A percentile compares a stretch with the other conserved stretches of the same genome.
Evolutionary conservation across 108 stramenopile genomes (phyloP).

Genomic region (Schizochytrium sp.): DNA sequence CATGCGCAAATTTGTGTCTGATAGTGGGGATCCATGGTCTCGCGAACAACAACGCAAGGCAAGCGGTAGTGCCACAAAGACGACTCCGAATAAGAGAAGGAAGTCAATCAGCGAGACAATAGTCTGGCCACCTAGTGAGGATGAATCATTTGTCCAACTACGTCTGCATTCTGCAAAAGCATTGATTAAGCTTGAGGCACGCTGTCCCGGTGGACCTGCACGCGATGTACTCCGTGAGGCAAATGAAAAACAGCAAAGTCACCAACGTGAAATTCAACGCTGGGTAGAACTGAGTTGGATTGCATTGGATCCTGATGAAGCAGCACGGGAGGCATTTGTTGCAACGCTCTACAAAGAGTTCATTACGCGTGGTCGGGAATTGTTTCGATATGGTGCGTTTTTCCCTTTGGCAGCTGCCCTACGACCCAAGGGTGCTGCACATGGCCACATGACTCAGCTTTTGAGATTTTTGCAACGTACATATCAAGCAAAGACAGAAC

Average conservation of each 20-base stretch:
- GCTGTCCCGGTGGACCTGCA: conserved; percentile 25
- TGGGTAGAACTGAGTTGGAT: conserved; percentile 59
- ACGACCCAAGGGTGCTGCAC: conserved; percentile 18
- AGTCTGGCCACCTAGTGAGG: not conserved
- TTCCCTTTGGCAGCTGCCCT: conserved; percentile 9
- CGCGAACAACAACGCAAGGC: not conserved
- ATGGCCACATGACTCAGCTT: conserved; percentile 28
- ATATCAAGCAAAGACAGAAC: not conserved
- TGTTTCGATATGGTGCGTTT: conserved; percentile 55
- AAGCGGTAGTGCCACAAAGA: not conserved
- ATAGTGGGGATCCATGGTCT: conserved; percentile 43
- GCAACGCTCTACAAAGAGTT: conserved; percentile 35
- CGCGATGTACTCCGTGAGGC: conserved; percentile 29
- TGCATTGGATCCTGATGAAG: conserved; percentile 19
- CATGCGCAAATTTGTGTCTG: conserved; percentile 48
- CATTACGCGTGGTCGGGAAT: conserved; percentile 40
- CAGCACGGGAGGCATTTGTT: conserved; percentile 4
- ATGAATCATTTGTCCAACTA: not conserved
- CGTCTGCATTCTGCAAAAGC: conserved; percentile 26
- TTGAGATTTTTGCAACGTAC: conserved; percentile 41
- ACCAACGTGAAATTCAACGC: conserved; percentile 22
- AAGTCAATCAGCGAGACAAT: not conserved
- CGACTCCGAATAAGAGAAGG: too few species aligned
- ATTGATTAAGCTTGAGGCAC: conserved; percentile 15
- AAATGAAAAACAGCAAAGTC: not conserved